Base-by-base conservation (phyloP, 1,284 basidiomycete species). In the Pseudozyma pruni region DNA sequence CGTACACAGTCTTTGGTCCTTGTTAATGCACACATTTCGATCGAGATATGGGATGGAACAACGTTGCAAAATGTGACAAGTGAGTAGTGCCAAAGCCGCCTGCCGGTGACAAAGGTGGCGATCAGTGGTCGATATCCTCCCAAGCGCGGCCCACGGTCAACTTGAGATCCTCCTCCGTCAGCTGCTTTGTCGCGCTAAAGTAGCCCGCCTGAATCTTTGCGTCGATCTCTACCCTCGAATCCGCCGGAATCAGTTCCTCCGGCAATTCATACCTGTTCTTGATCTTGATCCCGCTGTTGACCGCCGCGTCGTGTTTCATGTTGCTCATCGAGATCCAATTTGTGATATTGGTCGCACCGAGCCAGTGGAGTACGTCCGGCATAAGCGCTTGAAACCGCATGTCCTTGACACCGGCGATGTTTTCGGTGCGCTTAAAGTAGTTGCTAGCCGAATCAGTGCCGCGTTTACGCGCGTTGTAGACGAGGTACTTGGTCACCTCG, bases 401-500 rank as follows among this genome's bases (percentile, higher is more conserved):
- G 46, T 79, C 77, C 37, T 77, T 95, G 49, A 96, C 93, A 8
- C 94, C 94, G 0, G 94, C 94, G 62, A 97, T 91, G 73, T 91
- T 85, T 83, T 94, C 93, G 0, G 95, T 98, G 16, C 90, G 89
- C 83, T 92, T 90, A 86, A 98, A 97, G 86, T 98, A 98, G 80
- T 90, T 89, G 81, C 92, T 89, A 0, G 95, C 94, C 1, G 88
- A 89, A 84, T 98, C 94, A 6, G 92, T 93, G 2, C 91, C 92
- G 35, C 94, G 89, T 85, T 98, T 98, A 64, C 95, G 90, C 11
- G 94, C 88, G 84, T 97, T 97, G 85, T 97, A 97, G 92, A 92
- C 80, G 11, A 74, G 58, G 41, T 78, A 78, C 53, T 74, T 79
- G 43, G 58, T 73, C n/a, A 76, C 93, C 83, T 97, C 94, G 8